These are phyloP conservation scores for Neurospora sp. DNA, from an alignment of 495 filamentous ascomycete species.

Conservation along the genomic window DNA sequence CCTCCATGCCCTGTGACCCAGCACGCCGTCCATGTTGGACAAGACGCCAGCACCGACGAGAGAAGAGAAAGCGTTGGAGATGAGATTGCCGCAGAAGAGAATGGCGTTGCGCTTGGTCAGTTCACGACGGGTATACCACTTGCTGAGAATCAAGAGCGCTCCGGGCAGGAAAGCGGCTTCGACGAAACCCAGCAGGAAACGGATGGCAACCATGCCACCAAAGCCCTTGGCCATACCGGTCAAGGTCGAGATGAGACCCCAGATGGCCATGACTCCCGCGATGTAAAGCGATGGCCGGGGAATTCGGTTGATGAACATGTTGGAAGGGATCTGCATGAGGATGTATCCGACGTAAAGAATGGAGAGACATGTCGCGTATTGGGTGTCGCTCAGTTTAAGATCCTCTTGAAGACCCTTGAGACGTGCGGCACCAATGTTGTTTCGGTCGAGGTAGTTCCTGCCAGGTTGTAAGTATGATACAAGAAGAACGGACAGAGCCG, in stretches of 20 bases:
- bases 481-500: not conserved
- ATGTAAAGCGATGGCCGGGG: slow-evolving; percentile 32
- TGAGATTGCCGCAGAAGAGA: slow-evolving; percentile 50
- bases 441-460: slow-evolving; percentile 61
- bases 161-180: slow-evolving; percentile 38
- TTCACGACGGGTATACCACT: slow-evolving; percentile 48
- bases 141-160: slow-evolving; percentile 38
- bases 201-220: slow-evolving; percentile 48
- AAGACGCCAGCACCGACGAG: slow-evolving; percentile 48
- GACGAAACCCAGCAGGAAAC: slow-evolving; percentile 60
- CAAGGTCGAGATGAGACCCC: slow-evolving; percentile 57
- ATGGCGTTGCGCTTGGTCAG: slow-evolving; percentile 45
- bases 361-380: slow-evolving; percentile 32
- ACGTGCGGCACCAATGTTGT: slow-evolving; percentile 40
- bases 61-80: slow-evolving; percentile 52
- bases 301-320: slow-evolving; percentile 31
- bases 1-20: slow-evolving; percentile 39
- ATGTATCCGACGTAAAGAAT: slow-evolving; percentile 44
- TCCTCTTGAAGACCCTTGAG: slow-evolving; percentile 37
- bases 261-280: slow-evolving; percentile 49
- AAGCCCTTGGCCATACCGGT: slow-evolving; percentile 50
- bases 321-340: slow-evolving; percentile 39
- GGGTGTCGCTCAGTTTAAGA: slow-evolving; percentile 24
- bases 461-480: not conserved
- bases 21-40: slow-evolving; percentile 37